These are phyloP conservation scores for Leptodontidium sp. DNA, from an alignment of 2,329 filamentous ascomycete genomes.

Conservation along the genomic window DNA sequence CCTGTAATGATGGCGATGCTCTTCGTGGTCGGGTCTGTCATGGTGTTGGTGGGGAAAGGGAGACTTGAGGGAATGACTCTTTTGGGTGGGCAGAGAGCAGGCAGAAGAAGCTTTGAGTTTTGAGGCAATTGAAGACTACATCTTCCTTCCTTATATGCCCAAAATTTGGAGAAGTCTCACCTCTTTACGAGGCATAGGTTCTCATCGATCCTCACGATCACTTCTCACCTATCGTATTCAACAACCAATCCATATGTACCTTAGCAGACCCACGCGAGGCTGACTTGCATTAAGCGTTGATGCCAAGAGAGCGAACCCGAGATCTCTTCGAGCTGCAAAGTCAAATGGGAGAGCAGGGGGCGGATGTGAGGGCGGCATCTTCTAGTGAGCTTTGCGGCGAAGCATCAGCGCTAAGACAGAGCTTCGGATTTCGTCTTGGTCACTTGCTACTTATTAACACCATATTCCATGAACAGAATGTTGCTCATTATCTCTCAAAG, in stretches of 20 bases:
- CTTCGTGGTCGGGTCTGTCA: conserved; percentile 19
- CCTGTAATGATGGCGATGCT: conserved; percentile 33
- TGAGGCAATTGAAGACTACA: background rate
- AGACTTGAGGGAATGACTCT: background rate
- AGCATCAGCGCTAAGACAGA: conserved; percentile 14
- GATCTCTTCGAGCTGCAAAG: background rate
- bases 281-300: background rate
- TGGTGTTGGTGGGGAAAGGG: background rate
- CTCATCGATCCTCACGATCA: background rate
- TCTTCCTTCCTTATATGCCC: background rate
- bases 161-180: background rate
- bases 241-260: too few relatives aligned
- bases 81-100: background rate
- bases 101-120: background rate
- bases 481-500: too few relatives aligned
- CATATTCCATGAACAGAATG: too few relatives aligned
- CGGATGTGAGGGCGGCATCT: conserved; percentile 21
- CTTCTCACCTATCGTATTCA: too few relatives aligned
- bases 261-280: background rate
- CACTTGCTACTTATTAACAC: too few relatives aligned
- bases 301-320: conserved; percentile 18
- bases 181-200: background rate
- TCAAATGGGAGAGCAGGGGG: background rate
- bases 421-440: background rate
- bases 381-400: conserved; percentile 5